These are phyloP conservation scores for Viola odorata DNA, from an alignment of 345 rosid species.

Conservation along the genomic window DNA sequence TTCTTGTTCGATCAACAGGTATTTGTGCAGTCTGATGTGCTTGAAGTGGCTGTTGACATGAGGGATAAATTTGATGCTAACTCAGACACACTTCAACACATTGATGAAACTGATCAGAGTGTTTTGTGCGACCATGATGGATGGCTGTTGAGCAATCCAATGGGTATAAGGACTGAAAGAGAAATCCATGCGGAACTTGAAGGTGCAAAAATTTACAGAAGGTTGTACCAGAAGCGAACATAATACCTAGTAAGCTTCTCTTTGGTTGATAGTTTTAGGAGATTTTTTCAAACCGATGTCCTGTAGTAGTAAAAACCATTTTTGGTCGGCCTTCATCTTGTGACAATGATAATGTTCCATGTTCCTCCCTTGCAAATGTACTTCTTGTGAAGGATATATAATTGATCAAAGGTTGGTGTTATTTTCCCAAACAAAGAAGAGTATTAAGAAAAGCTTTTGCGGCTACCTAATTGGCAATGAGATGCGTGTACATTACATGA, in stretches of 20 bases:
- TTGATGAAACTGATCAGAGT: constrained; percentile 32
- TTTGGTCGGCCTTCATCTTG: too few relatives aligned
- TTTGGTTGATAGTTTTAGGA: neutral
- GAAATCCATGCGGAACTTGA: constrained; percentile 83
- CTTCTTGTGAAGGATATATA: too few relatives aligned
- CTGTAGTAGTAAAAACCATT: too few relatives aligned
- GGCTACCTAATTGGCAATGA: too few relatives aligned
- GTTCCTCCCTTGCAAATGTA: too few relatives aligned
- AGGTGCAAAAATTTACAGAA: constrained; percentile 71
- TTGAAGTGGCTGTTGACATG: constrained; percentile 80
- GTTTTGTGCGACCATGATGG: constrained; percentile 48
- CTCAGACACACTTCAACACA: constrained; percentile 35
- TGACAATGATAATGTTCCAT: too few relatives aligned
- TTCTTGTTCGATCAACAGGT: constrained; percentile 39
- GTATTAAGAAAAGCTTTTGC: too few relatives aligned
- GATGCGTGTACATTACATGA: too few relatives aligned
- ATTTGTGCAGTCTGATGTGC: constrained; percentile 84
- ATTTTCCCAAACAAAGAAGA: too few relatives aligned
- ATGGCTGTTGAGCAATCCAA: constrained; percentile 68
- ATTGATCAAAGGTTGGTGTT: too few relatives aligned
- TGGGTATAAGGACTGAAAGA: constrained; percentile 84
- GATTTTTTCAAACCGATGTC: too few relatives aligned
- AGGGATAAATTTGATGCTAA: constrained; percentile 64
- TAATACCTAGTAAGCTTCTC: neutral
- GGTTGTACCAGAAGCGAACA: constrained; percentile 54